Conservation (phyloP, 2,329 filamentous ascomycete genomes). For the Sclerotinia nivalis region DNA sequence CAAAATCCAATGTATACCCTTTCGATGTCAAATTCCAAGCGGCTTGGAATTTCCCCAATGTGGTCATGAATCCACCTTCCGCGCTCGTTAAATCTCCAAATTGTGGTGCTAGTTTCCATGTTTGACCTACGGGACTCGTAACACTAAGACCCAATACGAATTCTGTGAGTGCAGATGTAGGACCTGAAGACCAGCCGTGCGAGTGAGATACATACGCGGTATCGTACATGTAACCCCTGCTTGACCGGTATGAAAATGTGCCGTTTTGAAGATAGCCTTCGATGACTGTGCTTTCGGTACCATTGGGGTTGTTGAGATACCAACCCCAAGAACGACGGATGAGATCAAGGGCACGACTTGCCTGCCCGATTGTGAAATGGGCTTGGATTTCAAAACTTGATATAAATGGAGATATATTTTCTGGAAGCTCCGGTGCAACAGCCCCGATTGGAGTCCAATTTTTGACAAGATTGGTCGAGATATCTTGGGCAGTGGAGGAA, state of each 20-base stretch:
- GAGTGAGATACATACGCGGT: conserved; percentile 49
- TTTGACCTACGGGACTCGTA: conserved; percentile 41
- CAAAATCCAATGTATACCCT: conserved; percentile 27
- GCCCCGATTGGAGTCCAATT: conserved; percentile 60
- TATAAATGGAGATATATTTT: conserved; percentile 60
- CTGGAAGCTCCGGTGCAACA: conserved; percentile 55
- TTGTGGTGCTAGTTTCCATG: conserved; percentile 46
- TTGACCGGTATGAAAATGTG: conserved; percentile 56
- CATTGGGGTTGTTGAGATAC: conserved; percentile 58
- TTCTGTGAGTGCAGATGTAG: conserved; percentile 49
- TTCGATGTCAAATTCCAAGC: conserved; percentile 33
- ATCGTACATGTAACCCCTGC: conserved; percentile 51
- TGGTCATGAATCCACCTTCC: conserved; percentile 46
- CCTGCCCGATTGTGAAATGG: conserved; percentile 51
- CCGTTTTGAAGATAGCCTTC: conserved; percentile 59
- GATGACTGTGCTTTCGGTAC: conserved; percentile 57
- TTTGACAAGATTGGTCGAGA: conserved; percentile 41
- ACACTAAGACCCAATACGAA: conserved; percentile 47
- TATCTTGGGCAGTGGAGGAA: conserved; percentile 33
- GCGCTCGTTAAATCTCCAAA: conserved; percentile 45
- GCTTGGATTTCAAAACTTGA: conserved; percentile 59
- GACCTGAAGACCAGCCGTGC: conserved; percentile 52
- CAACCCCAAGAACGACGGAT: conserved; percentile 61
- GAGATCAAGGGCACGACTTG: conserved; percentile 55
- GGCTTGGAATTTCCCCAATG: conserved; percentile 44